Evolutionary conservation across 2,329 filamentous ascomycete genomes (phyloP), one percentile per base, ranked within the genome.

Genomic region (Phialocephala subalpina): DNA sequence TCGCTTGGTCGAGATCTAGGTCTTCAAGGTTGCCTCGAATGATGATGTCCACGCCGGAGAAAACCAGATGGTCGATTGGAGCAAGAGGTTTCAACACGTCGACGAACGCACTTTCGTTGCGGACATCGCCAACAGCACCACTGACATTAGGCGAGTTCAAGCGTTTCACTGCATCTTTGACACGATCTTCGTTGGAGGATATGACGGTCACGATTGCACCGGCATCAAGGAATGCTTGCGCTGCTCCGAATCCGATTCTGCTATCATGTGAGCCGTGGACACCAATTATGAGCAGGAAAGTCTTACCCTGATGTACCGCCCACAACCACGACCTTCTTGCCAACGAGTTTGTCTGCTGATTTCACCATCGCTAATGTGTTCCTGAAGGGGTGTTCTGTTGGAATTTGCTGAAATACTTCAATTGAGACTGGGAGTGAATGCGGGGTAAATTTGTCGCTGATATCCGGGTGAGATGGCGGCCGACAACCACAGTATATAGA

Each of bases 231-330:
- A 80, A 75, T 29, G 76, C 74, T 58, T 74, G 69, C n/a, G 78
- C 78, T 2, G 76, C 78, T 29, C 78, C 78, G 61, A 74, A 79
- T n/a, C 79, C 78, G 60, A 80, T 80, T n/a, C 78, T 80, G 38
- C 0, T 14, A 14, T 33, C 18, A 38, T 3, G 16, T 38, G 36
- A 20, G 22, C 8, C 4, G 2, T 40, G n/a, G 29, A 14, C 7
- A 22, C 3, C 18, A 38, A 16, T 35, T 3, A 12, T 4, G n/a
- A 40, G 33, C 7, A 1, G 20, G 55, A 3, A 11, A 16, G 2
- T 36, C 35, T 20, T 38, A 78, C 77, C 77, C 77, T 0, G 78
- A 79, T 1, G 77, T 76, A 12, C 78, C 78, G n/a, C 78, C 78
- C 35, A 79, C 74, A 18, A 79, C 75, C 60, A 76, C 74, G 18